Evolutionary conservation across 306 rosid genomes (phyloP), one percentile per base, ranked within the genome.

Genomic region (Cucurbita pepo): DNA sequence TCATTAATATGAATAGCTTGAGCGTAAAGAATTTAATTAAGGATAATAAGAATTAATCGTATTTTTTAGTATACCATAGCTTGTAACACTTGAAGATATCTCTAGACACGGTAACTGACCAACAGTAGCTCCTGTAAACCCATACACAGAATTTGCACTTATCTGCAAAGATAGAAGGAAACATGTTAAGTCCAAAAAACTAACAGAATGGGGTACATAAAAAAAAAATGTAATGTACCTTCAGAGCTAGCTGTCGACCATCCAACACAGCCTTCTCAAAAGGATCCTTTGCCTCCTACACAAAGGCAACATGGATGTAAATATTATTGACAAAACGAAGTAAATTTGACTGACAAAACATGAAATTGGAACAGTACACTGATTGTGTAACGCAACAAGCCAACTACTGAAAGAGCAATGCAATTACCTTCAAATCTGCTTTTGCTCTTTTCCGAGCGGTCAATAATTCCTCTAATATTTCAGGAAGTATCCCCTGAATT

Each of bases 61-160:
- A 78, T 45, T 38, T 65, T 43, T 62, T 81, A 51, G 66, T 56
- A 69, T 90, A 94, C 98, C 98, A 71, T 94, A 94, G 92, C 98
- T 94, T n/a, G 98, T 94, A 77, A 94, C 98, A 89, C 98, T 94
- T 37, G 98, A 94, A 14, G 98, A 94, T 86, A 94, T 94, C 89
- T 86, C 97, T 73, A 94, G 3, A 81, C 98, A 94, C 13, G 97
- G 98, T 75, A 94, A 85, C 82, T 90, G 98, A 69, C 94, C 97
- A 72, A 94, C 51, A 56, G 98, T 89, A 67, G 98, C 98, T 81
- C 98, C 98, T 11, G 98, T 94, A 84, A 94, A 90, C 80, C 97
- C 98, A 80, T 94, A 94, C 12, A 94, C 98, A 12, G 98, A 94
- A 85, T 94, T 94, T 75, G 98, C 98, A 86, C 98, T 94, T 72